phyloP scores from a whole-genome alignment of 2,329 filamentous ascomycete species.

The Diplodia mutila region DNA sequence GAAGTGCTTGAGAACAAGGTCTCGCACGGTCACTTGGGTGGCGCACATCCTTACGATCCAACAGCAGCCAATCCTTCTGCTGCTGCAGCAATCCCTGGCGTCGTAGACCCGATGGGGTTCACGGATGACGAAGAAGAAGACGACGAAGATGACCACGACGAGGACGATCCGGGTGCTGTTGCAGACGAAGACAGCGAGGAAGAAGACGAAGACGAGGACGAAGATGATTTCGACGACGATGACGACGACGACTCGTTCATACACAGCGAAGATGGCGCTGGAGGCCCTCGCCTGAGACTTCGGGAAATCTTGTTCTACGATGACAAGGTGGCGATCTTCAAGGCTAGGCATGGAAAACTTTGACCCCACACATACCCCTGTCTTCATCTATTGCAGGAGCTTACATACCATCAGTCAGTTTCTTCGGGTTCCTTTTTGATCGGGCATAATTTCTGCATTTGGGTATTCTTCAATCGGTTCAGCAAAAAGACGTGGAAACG shows the following conservation, averaged over 20 bases:
- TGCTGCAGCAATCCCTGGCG: background rate
- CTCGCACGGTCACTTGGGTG: constrained; percentile 47
- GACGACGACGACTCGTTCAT: constrained; percentile 56
- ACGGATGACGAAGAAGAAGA: constrained; percentile 26
- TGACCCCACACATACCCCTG: constrained; percentile 28
- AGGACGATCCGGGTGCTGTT: constrained; percentile 39
- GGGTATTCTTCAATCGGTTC: background rate
- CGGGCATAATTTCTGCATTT: background rate
- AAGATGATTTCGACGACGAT: constrained; percentile 49
- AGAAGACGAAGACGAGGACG: constrained; percentile 51
- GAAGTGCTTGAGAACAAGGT: constrained; percentile 72
- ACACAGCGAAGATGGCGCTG: constrained; percentile 49
- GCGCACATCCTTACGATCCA: constrained; percentile 25
- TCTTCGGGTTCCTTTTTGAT: background rate
- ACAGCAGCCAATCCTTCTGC: constrained; percentile 7
- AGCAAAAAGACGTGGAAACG: constrained; percentile 1
- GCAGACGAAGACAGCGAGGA: constrained; percentile 47
- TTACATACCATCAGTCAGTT: constrained; percentile 15
- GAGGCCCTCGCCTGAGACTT: constrained; percentile 62
- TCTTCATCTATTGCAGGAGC: background rate
- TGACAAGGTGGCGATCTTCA: constrained; percentile 80
- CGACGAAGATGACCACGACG: constrained; percentile 33
- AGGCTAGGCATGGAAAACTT: constrained; percentile 66
- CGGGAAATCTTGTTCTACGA: constrained; percentile 84
- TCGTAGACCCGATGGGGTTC: constrained; percentile 26